Percentiles rank a stretch among this genome's conserved stretches.
Evolutionary conservation across 768 basidiomycete genomes (phyloP).

Genomic region (Leccinellum luteum): DNA sequence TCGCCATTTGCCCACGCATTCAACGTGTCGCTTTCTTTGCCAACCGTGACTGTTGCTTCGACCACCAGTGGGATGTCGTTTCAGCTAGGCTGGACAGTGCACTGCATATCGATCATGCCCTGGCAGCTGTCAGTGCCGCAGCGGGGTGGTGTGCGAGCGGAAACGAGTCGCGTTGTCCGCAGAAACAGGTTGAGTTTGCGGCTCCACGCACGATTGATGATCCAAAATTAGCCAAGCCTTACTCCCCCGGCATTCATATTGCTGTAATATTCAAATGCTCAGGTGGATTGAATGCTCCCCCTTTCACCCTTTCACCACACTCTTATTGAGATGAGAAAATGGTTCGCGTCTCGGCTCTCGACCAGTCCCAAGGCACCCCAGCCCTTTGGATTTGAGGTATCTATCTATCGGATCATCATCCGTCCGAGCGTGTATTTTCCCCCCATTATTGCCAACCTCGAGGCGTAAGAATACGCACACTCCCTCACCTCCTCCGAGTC

Average conservation of each 20-base stretch:
- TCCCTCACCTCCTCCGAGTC: conserved; percentile 6
- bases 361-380: neutral
- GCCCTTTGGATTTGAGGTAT: conserved; percentile 3
- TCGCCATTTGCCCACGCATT: conserved; percentile 3
- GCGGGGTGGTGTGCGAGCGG: conserved; percentile 9
- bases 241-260: conserved; percentile 15
- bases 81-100: conserved; percentile 1
- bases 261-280: neutral
- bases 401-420: conserved; percentile 15
- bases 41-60: conserved; percentile 1
- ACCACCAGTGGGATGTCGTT: neutral
- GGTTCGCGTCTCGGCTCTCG: conserved; percentile 3
- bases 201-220: conserved; percentile 9
- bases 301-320: conserved; percentile 10
- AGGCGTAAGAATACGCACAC: conserved; percentile 5
- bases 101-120: conserved; percentile 15
- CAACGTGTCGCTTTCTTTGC: conserved; percentile 8
- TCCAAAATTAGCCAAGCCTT: conserved; percentile 6
- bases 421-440: conserved; percentile 6
- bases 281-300: conserved; percentile 3
- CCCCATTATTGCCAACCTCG: conserved; percentile 15
- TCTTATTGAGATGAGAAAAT: neutral
- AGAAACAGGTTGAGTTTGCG: neutral
- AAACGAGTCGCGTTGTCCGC: conserved; percentile 22
- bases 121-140: neutral